Evolutionary conservation across 352 stramenopile genomes (phyloP).

Genomic region (Phytophthora sp.): DNA sequence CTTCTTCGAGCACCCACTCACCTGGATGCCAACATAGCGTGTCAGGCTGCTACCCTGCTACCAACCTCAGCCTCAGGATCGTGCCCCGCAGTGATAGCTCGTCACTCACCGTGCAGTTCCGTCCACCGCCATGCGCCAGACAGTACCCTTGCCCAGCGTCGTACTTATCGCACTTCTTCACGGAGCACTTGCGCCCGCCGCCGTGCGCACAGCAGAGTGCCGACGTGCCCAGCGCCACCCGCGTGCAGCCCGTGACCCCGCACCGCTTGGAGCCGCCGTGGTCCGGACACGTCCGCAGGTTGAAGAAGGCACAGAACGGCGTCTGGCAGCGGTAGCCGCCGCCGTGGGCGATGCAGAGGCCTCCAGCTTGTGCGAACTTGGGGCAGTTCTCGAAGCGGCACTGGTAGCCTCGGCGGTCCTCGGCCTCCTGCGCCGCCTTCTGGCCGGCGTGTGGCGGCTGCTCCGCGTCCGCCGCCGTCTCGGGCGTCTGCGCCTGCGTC

Average conservation of each 20-base stretch:
- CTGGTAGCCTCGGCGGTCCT: conserved; percentile 34
- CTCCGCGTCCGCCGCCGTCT: background rate
- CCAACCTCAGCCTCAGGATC: no score
- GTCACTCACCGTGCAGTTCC: conserved; percentile 60
- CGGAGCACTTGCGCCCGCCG: conserved; percentile 68
- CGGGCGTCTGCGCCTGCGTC: background rate
- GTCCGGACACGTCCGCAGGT: conserved; percentile 74
- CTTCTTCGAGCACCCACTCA: conserved; percentile 74
- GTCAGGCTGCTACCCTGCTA: no score
- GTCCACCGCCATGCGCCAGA: conserved; percentile 73
- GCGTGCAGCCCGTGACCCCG: conserved; percentile 51
- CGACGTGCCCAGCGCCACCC: conserved; percentile 52
- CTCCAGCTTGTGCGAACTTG: conserved; percentile 70
- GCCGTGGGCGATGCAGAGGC: conserved; percentile 69
- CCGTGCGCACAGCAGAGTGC: conserved; percentile 72
- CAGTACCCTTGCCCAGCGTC: conserved; percentile 73
- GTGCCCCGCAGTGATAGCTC: no score
- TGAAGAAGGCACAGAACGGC: conserved; percentile 72
- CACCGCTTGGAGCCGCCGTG: conserved; percentile 79
- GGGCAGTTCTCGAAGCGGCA: conserved; percentile 58
- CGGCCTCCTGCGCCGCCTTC: background rate
- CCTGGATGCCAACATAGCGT: no score
- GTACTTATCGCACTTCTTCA: conserved; percentile 77
- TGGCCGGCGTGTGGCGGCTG: background rate
- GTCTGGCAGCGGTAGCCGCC: conserved; percentile 77